Evolutionary conservation across 805 yeast species (phyloP).

Genomic region (Ogataea haglerorum): DNA sequence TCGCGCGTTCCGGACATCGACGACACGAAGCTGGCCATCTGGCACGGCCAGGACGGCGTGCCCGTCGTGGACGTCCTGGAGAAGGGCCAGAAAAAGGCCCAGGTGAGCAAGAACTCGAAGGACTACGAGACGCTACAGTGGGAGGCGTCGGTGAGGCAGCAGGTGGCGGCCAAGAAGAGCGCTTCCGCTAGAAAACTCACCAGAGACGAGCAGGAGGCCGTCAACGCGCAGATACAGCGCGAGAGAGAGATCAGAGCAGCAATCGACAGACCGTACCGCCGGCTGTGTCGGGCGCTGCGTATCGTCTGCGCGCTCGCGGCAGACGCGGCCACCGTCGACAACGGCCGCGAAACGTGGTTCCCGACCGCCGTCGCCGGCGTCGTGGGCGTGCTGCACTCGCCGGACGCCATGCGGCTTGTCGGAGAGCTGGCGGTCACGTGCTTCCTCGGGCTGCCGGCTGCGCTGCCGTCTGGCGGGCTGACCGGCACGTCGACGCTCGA

Average conservation of each 20-base stretch:
- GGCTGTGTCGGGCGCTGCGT: slow-evolving; percentile 47
- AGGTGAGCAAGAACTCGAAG: slow-evolving; percentile 67
- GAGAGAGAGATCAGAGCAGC: slow-evolving; percentile 56
- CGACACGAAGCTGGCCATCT: slow-evolving; percentile 53
- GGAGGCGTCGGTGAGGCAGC: slow-evolving; percentile 82
- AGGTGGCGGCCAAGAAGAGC: slow-evolving; percentile 55
- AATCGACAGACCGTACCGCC: slow-evolving; percentile 37
- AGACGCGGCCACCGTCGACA: slow-evolving; percentile 51
- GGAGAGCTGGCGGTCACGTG: slow-evolving; percentile 45
- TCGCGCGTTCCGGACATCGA: slow-evolving; percentile 39
- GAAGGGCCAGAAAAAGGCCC: slow-evolving; percentile 37
- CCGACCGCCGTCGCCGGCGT: slow-evolving; percentile 56
- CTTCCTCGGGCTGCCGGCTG: slow-evolving; percentile 52
- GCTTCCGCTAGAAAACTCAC: slow-evolving; percentile 52
- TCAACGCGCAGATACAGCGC: slow-evolving; percentile 57
- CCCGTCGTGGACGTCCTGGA: slow-evolving; percentile 63
- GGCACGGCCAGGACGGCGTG: slow-evolving; percentile 67
- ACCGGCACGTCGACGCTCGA: slow-evolving; percentile 43
- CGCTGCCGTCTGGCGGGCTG: slow-evolving; percentile 41
- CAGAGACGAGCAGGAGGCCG: slow-evolving; percentile 68
- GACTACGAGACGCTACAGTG: slow-evolving; percentile 85
- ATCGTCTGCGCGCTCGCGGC: slow-evolving; percentile 52
- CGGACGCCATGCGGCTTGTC: slow-evolving; percentile 25
- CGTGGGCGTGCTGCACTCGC: slow-evolving; percentile 41
- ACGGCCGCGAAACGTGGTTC: slow-evolving; percentile 69